These are phyloP conservation scores for Albugo candida DNA, from an alignment of 352 stramenopile genomes.

Conservation along the genomic window DNA sequence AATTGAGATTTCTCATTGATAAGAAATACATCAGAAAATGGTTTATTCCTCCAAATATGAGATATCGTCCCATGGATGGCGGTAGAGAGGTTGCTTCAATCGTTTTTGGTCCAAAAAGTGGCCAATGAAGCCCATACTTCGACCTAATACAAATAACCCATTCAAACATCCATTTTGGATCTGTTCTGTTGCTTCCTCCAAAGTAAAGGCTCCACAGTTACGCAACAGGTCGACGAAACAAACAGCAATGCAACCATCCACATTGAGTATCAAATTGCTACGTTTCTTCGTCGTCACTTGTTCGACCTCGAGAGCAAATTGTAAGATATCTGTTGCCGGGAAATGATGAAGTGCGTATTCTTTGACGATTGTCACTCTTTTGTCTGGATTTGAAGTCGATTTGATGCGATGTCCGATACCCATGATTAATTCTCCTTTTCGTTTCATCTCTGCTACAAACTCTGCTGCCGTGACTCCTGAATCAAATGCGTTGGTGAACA, in stretches of 20 bases:
- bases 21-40: no score
- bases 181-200: conserved; percentile 85
- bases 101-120: conserved; percentile 96
- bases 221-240: conserved; percentile 94
- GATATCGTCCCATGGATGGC: conserved; percentile 95
- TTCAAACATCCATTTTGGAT: conserved; percentile 92
- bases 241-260: conserved; percentile 92
- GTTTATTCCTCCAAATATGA: conserved; percentile 78
- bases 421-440: conserved; percentile 93
- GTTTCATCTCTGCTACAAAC: conserved; percentile 90
- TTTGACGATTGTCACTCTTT: conserved; percentile 92
- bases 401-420: conserved; percentile 95
- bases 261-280: conserved; percentile 95
- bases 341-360: conserved; percentile 90
- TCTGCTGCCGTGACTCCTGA: conserved; percentile 66
- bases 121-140: conserved; percentile 83
- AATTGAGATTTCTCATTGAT: no score
- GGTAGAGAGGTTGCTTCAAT: conserved; percentile 94
- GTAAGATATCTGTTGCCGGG: conserved; percentile 81
- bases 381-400: conserved; percentile 89
- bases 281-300: conserved; percentile 94
- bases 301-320: conserved; percentile 92
- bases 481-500: conserved; percentile 84
- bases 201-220: conserved; percentile 77
- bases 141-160: conserved; percentile 79